These are phyloP conservation scores for Hypocreales sp. DNA, from an alignment of 2,329 filamentous ascomycete species.

Conservation along the genomic window DNA sequence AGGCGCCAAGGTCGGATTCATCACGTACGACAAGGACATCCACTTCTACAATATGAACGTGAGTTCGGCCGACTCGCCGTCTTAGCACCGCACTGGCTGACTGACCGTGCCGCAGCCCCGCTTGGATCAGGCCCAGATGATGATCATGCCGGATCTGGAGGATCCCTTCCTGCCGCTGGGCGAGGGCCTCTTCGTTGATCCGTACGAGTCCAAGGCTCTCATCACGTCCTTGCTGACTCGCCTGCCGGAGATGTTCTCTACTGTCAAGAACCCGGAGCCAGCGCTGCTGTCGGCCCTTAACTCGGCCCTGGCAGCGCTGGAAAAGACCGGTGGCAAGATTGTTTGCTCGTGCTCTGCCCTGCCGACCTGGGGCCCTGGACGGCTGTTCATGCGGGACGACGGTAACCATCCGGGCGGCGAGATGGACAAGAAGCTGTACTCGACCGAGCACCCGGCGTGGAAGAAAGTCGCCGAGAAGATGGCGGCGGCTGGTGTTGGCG, in stretches of 20 bases:
- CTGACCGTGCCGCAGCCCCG: slow-evolving; percentile 34
- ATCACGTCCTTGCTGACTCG: slow-evolving; percentile 77
- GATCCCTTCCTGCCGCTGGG: slow-evolving; percentile 90
- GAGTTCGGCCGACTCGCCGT: slow-evolving; percentile 19
- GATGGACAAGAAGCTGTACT: slow-evolving; percentile 80
- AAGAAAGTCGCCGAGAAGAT: slow-evolving; percentile 77
- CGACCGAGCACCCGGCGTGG: slow-evolving; percentile 79
- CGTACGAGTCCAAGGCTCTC: slow-evolving; percentile 72
- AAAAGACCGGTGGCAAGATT: slow-evolving; percentile 82
- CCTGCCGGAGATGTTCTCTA: slow-evolving; percentile 74
- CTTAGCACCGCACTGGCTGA: slow-evolving; percentile 1
- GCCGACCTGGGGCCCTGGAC: slow-evolving; percentile 81
- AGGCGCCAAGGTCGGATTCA: slow-evolving; percentile 80
- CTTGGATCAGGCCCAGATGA: slow-evolving; percentile 84
- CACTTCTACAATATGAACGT: slow-evolving; percentile 95
- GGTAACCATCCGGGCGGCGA: slow-evolving; percentile 76
- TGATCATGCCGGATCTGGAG: slow-evolving; percentile 95
- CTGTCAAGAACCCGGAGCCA: slow-evolving; percentile 80
- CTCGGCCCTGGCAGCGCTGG: slow-evolving; percentile 68
- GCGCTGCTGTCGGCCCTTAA: slow-evolving; percentile 73
- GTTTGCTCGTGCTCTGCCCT: slow-evolving; percentile 77
- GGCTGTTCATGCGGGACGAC: slow-evolving; percentile 74
- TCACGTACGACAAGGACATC: slow-evolving; percentile 91
- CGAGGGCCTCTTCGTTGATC: slow-evolving; percentile 87
- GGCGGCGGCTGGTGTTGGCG: slow-evolving; percentile 71